Conservation (phyloP, 2,329 filamentous ascomycete genomes). For the Trichoderma sp. region DNA sequence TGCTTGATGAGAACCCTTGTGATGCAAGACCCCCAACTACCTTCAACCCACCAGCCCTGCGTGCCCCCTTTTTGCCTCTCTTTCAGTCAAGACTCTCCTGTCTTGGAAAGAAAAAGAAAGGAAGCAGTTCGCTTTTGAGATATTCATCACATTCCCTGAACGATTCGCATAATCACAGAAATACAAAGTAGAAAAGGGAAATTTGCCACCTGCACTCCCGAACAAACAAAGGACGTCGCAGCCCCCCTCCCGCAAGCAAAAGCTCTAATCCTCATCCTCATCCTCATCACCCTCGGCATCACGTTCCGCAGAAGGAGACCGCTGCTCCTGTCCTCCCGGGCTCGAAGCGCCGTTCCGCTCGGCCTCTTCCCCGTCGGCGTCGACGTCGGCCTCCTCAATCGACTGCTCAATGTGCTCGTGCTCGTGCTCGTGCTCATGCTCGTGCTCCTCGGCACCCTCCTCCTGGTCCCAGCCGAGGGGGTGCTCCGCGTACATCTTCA, state of each 20-base stretch:
- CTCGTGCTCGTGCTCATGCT: slow-evolving; percentile 27
- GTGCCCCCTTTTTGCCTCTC: neutral
- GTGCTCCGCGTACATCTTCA: slow-evolving; percentile 55
- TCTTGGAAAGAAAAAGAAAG: too few species aligned
- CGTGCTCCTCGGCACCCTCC: slow-evolving; percentile 32
- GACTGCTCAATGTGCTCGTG: slow-evolving; percentile 19
- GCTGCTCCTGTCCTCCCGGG: slow-evolving; percentile 32
- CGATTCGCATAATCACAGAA: neutral
- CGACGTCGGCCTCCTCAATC: slow-evolving; percentile 31
- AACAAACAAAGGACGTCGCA: neutral
- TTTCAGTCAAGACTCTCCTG: neutral
- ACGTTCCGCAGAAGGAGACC: slow-evolving; percentile 44
- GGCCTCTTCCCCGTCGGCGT: slow-evolving; percentile 36
- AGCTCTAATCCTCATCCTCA: slow-evolving; percentile 34
- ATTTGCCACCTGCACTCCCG: neutral
- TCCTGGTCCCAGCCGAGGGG: slow-evolving; percentile 54
- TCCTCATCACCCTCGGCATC: slow-evolving; percentile 52
- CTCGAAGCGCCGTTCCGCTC: slow-evolving; percentile 34
- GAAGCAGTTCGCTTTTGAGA: slow-evolving; percentile 1
- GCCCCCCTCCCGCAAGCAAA: neutral
- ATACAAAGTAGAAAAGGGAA: neutral
- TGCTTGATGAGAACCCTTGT: slow-evolving; percentile 8
- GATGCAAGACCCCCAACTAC: slow-evolving; percentile 1
- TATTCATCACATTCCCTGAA: neutral
- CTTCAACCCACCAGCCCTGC: neutral